Percentiles rank a stretch among this genome's conserved stretches.
These are phyloP conservation scores for Papiliotrema nemorosa DNA, from an alignment of 1,284 basidiomycete species.

Conservation along the genomic window DNA sequence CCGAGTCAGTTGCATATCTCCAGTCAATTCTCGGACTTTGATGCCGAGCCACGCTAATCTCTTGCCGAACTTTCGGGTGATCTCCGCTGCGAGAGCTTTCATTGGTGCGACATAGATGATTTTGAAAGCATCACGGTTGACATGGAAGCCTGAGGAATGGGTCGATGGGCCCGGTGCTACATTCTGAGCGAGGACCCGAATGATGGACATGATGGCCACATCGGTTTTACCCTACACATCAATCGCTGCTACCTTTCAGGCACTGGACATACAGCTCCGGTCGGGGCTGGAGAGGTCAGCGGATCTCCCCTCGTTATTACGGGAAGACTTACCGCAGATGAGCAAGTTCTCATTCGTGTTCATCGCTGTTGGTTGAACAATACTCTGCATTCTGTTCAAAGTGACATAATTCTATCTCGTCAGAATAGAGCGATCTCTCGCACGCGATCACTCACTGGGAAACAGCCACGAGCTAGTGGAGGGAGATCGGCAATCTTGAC, in stretches of 20 bases:
- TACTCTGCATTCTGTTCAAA: constrained; percentile 93
- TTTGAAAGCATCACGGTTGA: constrained; percentile 77
- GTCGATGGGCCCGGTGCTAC: constrained; percentile 48
- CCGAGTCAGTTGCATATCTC: constrained; percentile 97
- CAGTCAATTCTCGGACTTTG: constrained; percentile 86
- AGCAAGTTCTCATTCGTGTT: constrained; percentile 94
- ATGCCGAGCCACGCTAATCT: constrained; percentile 87
- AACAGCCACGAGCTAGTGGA: constrained; percentile 75
- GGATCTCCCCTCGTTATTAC: not conserved
- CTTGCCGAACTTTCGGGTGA: constrained; percentile 87
- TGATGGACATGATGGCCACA: constrained; percentile 90
- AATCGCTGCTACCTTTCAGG: not conserved
- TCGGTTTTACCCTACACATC: constrained; percentile 93
- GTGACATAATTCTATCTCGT: constrained; percentile 68
- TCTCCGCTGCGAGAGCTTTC: constrained; percentile 96
- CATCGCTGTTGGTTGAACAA: constrained; percentile 91
- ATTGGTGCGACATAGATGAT: constrained; percentile 99
- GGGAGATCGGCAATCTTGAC: constrained; percentile 74
- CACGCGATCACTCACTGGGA: constrained; percentile 60
- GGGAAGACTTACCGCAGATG: constrained; percentile 70
- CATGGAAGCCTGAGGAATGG: constrained; percentile 53
- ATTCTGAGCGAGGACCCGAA: constrained; percentile 80
- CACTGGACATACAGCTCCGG: constrained; percentile 73
- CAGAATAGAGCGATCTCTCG: too few species aligned
- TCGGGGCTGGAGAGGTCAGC: constrained; percentile 63